Percentiles rank a stretch among this genome's conserved stretches.
These are phyloP conservation scores for Lepiota venenata DNA, from an alignment of 768 basidiomycete species.

Conservation along the genomic window DNA sequence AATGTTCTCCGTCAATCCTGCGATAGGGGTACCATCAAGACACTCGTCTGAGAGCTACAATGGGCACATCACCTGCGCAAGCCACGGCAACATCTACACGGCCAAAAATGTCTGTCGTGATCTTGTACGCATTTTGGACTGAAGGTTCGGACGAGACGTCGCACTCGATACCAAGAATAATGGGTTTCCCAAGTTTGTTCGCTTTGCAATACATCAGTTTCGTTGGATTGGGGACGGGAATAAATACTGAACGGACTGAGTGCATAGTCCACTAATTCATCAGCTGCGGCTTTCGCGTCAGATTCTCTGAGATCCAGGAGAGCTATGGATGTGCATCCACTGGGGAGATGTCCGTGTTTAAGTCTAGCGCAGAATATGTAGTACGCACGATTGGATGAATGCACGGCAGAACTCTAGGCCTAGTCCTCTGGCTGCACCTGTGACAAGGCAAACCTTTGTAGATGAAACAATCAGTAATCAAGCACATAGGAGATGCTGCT, in stretches of 20 bases:
- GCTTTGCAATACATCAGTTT: slow-evolving; percentile 31
- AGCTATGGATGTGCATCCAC: slow-evolving; percentile 78
- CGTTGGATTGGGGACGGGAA: not conserved
- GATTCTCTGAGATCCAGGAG: slow-evolving; percentile 77
- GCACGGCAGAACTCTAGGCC: slow-evolving; percentile 90
- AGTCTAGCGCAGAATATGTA: not conserved
- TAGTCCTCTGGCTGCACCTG: slow-evolving; percentile 89
- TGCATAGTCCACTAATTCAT: slow-evolving; percentile 49
- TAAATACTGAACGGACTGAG: slow-evolving; percentile 14
- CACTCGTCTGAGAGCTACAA: not conserved
- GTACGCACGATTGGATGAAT: slow-evolving; percentile 76
- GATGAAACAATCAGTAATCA: not conserved
- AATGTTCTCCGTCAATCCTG: slow-evolving; percentile 87
- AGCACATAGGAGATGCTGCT: not conserved
- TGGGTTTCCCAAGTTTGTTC: slow-evolving; percentile 50
- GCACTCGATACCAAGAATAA: slow-evolving; percentile 76
- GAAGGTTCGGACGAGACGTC: slow-evolving; percentile 83
- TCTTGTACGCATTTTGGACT: slow-evolving; percentile 69
- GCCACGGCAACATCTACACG: slow-evolving; percentile 82
- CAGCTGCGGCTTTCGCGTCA: slow-evolving; percentile 65
- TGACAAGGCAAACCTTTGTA: slow-evolving; percentile 81
- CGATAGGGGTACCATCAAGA: slow-evolving; percentile 1
- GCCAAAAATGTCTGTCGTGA: slow-evolving; percentile 62
- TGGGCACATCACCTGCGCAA: slow-evolving; percentile 65
- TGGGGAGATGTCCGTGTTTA: slow-evolving; percentile 23